A percentile compares a stretch with the other conserved stretches of the same genome.
Evolutionary conservation across 768 basidiomycete genomes (phyloP).

Genomic region (Pholiota microspora): DNA sequence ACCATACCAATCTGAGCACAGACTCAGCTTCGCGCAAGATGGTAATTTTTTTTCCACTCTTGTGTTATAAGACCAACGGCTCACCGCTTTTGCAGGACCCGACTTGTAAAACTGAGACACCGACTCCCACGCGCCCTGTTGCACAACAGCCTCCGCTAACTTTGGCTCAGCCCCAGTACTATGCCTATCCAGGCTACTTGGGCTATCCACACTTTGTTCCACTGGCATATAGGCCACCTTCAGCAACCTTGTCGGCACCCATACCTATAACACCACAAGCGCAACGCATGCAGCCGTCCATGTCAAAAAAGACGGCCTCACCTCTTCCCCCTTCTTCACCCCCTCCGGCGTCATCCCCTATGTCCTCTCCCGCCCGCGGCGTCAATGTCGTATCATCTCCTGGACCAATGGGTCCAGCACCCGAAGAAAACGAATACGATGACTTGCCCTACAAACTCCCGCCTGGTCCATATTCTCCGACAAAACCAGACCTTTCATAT

Average conservation of each 20-base stretch:
- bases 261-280: conserved; percentile 50
- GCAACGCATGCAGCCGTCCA: conserved; percentile 36
- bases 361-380: conserved; percentile 57
- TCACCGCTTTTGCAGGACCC: conserved; percentile 22
- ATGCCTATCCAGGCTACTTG: conserved; percentile 39
- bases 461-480: conserved; percentile 75
- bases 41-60: conserved; percentile 12
- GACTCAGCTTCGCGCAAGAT: conserved; percentile 28
- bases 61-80: conserved; percentile 18
- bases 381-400: conserved; percentile 85
- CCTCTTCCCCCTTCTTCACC: conserved; percentile 64
- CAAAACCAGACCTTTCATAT: conserved; percentile 87
- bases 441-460: conserved; percentile 76
- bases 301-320: conserved; percentile 30
- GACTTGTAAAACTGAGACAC: conserved; percentile 41
- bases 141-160: conserved; percentile 23
- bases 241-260: conserved; percentile 29
- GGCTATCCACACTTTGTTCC: conserved; percentile 37
- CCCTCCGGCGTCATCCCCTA: conserved; percentile 48
- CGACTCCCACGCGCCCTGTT: conserved; percentile 39
- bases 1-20: conserved; percentile 39
- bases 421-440: conserved; percentile 64
- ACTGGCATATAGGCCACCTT: conserved; percentile 29
- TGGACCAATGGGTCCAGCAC: conserved; percentile 68
- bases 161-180: conserved; percentile 30